Conservation (phyloP, 73 alveolate genomes). For the Paramecium primaurelia region DNA sequence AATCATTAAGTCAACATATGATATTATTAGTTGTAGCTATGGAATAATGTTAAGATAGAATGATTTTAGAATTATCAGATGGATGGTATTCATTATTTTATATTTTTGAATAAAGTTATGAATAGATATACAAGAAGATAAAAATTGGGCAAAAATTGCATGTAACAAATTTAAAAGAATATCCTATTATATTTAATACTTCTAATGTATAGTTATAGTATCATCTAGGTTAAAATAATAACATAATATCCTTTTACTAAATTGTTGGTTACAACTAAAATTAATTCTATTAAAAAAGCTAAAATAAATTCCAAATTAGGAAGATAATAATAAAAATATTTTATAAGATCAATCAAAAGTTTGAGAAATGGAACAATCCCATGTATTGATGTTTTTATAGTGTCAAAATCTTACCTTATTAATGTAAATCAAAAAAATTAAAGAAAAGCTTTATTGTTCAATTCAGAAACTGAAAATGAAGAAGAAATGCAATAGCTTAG, state of each 20-base stretch:
- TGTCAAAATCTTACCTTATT: neutral
- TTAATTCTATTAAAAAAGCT: conserved; percentile 18
- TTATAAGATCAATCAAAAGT: neutral
- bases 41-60: neutral
- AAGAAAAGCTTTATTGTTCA: neutral
- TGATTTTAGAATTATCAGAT: neutral
- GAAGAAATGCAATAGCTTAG: neutral
- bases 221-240: neutral
- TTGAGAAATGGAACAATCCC: neutral
- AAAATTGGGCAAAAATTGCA: neutral
- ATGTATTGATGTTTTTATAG: neutral
- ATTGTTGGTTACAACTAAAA: neutral
- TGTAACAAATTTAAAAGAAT: neutral
- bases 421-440: neutral
- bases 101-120: neutral
- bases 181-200: neutral
- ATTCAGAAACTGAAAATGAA: neutral
- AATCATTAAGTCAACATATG: neutral
- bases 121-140: neutral
- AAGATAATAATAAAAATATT: neutral
- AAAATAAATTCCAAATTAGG: neutral
- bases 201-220: neutral
- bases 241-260: neutral
- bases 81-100: conserved; percentile 25
- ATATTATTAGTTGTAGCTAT: neutral